Evolutionary conservation across 192 early-diverging fungal species (phyloP), one percentile per base, ranked within the genome.

Genomic region (Bifiguratus adelaidae): DNA sequence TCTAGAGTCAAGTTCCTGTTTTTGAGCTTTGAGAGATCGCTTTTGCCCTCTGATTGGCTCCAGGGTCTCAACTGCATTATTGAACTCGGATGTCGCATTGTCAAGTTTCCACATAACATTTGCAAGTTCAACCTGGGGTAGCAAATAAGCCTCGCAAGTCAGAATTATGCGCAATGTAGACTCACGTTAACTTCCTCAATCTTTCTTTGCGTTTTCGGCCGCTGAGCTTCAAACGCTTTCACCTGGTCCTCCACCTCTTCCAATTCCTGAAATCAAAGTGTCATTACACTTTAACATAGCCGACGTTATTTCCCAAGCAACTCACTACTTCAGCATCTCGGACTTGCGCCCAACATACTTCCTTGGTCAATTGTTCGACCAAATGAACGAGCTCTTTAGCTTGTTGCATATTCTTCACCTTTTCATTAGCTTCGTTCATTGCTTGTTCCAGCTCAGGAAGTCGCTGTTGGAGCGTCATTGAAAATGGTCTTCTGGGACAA

Each of bases 321-420:
- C 53, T 15, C 28, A 46, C 56, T 18, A 48, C 43, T 45, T 88
- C 85, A 33, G 67, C 57, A 20, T 67, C 65, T 43, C 71, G 67
- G 22, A 88, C 74, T 38, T 73, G 68, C 11, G 81, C 74, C 92
- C 92, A 95, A 1, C 79, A 84, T 35, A 85, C 58, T 60, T 85
- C 70, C 22, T 85, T 71, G 47, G 82, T 77, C 22, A 89, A 57
- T 0, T 44, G 34, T 4, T 76, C 60, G 22, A 85, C 50, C n/a
- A 65, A 47, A 6, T 70, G 29, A 32, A 75, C 73, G 4, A 86
- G 34, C 26, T 83, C 58, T 18, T 71, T 67, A 0, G 81, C 79
- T 32, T 72, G 68, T 20, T 70, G 59, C 70, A 83, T 74, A 29
- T 84, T 83, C 41, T 84, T 73, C 47, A 72, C 85, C 18, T 71